A percentile compares a stretch with the other conserved stretches of the same genome.
Conservation (phyloP, 2,329 filamentous ascomycete species). For the Calonectria henricotiae region DNA sequence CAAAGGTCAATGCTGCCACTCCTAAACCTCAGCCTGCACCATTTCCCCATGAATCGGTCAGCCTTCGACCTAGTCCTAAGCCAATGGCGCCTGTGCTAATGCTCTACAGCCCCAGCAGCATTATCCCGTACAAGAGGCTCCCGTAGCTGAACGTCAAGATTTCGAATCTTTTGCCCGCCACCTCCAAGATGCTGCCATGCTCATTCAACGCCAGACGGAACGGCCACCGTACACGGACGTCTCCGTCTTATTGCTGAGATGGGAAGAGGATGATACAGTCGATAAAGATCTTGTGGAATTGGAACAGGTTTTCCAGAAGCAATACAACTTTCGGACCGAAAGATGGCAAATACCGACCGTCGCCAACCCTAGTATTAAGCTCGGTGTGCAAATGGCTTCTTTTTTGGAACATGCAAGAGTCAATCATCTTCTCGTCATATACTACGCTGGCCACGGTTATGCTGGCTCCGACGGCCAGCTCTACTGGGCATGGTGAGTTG, state of each 20-base stretch:
- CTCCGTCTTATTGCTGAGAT: conserved; percentile 74
- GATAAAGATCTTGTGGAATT: conserved; percentile 71
- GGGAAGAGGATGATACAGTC: conserved; percentile 73
- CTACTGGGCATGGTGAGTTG: conserved; percentile 78
- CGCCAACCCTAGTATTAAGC: conserved; percentile 73
- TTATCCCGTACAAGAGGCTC: conserved; percentile 61
- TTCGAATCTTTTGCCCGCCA: conserved; percentile 79
- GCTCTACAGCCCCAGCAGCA: conserved; percentile 54
- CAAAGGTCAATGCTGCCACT: conserved; percentile 59
- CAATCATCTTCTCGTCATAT: conserved; percentile 76
- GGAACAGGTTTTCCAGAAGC: conserved; percentile 72
- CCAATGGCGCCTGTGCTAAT: conserved; percentile 45
- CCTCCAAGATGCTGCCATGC: conserved; percentile 78
- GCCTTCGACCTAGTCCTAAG: conserved; percentile 46
- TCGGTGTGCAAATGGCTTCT: conserved; percentile 73
- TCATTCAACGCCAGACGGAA: conserved; percentile 77
- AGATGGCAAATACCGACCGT: conserved; percentile 75
- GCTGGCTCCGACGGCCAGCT: conserved; percentile 73
- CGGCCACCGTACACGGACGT: conserved; percentile 72
- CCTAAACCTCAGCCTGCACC: conserved; percentile 55
- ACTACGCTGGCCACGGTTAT: conserved; percentile 76
- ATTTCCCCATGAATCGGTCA: conserved; percentile 58
- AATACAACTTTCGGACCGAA: conserved; percentile 75
- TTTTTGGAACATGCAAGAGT: conserved; percentile 73
- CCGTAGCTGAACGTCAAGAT: conserved; percentile 69